Evolutionary conservation across 257 asterid species (phyloP).

Genomic region (Galeopsis tetrahit): DNA sequence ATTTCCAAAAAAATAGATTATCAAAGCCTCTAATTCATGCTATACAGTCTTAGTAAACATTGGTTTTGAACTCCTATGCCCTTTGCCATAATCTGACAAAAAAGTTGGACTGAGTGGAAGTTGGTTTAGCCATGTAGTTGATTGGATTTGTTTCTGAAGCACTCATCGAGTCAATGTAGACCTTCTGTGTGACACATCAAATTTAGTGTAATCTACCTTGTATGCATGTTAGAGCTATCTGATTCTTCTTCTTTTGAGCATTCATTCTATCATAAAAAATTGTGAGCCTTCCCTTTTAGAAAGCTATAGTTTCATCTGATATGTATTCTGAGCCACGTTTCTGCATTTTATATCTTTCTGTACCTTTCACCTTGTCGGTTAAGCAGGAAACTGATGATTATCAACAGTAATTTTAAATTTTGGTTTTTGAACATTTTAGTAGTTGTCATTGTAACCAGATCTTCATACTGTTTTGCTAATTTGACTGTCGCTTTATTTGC

Average conservation of each 20-base stretch:
- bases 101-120: not conserved
- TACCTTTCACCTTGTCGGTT: conserved; percentile 21
- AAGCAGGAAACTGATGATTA: conserved; percentile 4
- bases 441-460: conserved; percentile 14
- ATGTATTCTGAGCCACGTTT: not conserved
- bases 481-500: conserved; percentile 19
- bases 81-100: not conserved
- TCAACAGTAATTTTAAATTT: not conserved
- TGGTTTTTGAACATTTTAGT: not conserved
- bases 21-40: conserved; percentile 8
- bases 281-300: not conserved
- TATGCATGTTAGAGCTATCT: conserved; percentile 8
- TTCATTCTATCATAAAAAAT: not conserved
- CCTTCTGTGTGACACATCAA: not conserved
- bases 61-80: conserved; percentile 2
- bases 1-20: not conserved
- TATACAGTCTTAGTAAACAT: not conserved
- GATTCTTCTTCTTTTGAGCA: conserved; percentile 1
- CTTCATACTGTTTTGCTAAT: conserved; percentile 5
- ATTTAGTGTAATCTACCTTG: not conserved
- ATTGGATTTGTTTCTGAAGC: not conserved
- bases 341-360: not conserved
- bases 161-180: conserved; percentile 12
- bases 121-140: not conserved
- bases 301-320: conserved; percentile 8